These are phyloP conservation scores for Globisporangium barbulae DNA, from an alignment of 352 stramenopile species.

Conservation along the genomic window DNA sequence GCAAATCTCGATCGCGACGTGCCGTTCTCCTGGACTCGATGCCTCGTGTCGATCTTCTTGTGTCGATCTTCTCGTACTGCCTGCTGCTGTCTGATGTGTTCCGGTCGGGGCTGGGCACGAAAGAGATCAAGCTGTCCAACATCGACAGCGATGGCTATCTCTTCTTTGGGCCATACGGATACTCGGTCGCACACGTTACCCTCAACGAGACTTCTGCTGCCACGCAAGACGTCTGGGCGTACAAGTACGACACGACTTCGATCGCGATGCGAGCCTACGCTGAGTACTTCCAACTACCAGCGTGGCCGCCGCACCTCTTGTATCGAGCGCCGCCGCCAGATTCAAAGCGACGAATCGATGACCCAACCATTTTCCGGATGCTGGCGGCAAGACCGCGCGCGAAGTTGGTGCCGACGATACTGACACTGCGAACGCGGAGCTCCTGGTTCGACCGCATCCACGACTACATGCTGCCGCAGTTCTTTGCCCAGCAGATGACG, in stretches of 20 bases:
- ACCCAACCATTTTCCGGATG: slow-evolving; percentile 2
- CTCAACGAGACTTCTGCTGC: not conserved
- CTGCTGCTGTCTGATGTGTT: slow-evolving; percentile 24
- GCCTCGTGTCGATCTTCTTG: slow-evolving; percentile 14
- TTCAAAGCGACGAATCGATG: not conserved
- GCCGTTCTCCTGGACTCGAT: slow-evolving; percentile 16
- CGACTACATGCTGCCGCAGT: slow-evolving; percentile 19
- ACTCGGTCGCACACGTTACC: not conserved
- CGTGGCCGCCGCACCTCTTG: slow-evolving; percentile 17
- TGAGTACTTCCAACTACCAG: slow-evolving; percentile 4
- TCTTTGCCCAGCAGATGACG: slow-evolving; percentile 15
- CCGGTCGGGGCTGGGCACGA: slow-evolving; percentile 4
- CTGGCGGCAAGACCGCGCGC: not conserved
- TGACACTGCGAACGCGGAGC: slow-evolving; percentile 7
- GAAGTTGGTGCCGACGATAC: not conserved
- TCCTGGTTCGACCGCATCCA: slow-evolving; percentile 19
- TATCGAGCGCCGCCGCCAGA: slow-evolving; percentile 8
- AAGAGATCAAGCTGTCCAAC: not conserved
- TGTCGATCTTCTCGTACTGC: slow-evolving; percentile 22
- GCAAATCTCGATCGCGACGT: not conserved
- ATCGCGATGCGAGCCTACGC: slow-evolving; percentile 18
- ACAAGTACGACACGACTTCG: slow-evolving; percentile 29
- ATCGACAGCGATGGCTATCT: not conserved
- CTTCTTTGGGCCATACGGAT: slow-evolving; percentile 5
- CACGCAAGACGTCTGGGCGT: slow-evolving; percentile 13